These are phyloP conservation scores for Bremia lactucae DNA, from an alignment of 352 stramenopile genomes.

Conservation along the genomic window DNA sequence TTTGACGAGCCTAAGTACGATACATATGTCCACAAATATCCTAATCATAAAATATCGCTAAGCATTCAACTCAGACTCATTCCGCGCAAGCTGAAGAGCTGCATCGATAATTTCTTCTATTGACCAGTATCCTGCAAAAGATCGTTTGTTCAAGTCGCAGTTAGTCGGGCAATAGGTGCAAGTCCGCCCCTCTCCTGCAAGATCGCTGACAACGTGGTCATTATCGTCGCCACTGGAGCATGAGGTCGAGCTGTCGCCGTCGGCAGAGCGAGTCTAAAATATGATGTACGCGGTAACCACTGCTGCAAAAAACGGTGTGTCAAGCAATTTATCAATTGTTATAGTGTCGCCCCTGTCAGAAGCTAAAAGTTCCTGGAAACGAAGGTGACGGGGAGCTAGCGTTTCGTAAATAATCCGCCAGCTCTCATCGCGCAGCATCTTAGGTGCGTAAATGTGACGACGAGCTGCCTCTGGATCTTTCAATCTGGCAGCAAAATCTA, in stretches of 20 bases:
- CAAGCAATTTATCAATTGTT: slow-evolving; percentile 48
- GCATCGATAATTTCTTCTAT: slow-evolving; percentile 43
- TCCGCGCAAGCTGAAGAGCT: slow-evolving; percentile 40
- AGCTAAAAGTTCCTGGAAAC: slow-evolving; percentile 42
- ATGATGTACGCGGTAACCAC: slow-evolving; percentile 55
- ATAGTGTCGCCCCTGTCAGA: slow-evolving; percentile 57
- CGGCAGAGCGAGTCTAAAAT: slow-evolving; percentile 25
- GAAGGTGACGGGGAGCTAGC: slow-evolving; percentile 39
- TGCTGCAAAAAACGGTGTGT: slow-evolving; percentile 48
- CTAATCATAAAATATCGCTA: too few relatives aligned
- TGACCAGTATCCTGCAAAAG: slow-evolving; percentile 26
- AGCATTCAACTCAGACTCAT: too few relatives aligned
- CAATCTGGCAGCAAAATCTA: slow-evolving; percentile 36
- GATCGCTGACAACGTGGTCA: slow-evolving; percentile 4
- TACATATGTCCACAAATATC: too few relatives aligned
- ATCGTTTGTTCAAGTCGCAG: slow-evolving; percentile 12
- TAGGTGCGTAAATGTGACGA: slow-evolving; percentile 46
- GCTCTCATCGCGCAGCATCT: slow-evolving; percentile 61
- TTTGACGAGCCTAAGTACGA: too few relatives aligned
- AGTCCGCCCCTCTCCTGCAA: slow-evolving; percentile 6
- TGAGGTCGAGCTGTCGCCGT: slow-evolving; percentile 14
- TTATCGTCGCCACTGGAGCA: slow-evolving; percentile 18
- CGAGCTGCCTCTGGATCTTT: slow-evolving; percentile 30
- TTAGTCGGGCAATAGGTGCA: background rate
- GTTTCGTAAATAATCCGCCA: slow-evolving; percentile 67